Evolutionary conservation across 2,329 filamentous ascomycete species (phyloP), one percentile per base, ranked within the genome.

Genomic region (Sclerotinia spermophila): DNA sequence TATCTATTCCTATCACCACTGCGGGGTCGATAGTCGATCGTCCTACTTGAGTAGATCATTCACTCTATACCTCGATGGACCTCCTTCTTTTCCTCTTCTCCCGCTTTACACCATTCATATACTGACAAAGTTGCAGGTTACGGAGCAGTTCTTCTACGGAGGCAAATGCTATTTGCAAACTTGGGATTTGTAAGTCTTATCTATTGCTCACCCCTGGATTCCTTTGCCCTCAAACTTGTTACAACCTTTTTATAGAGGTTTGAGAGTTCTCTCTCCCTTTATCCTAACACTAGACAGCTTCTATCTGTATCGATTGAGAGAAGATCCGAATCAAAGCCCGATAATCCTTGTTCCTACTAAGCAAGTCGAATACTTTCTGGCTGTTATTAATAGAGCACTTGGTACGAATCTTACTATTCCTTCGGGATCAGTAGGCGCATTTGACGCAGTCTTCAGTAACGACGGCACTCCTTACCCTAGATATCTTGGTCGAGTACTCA

Each of bases 121-220:
- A 24, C 64, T 77, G 42, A 77, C 35, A 42, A 10, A 19, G 21
- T 21, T 33, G 4, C 66, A 65, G 67, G 40, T 60, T 1, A 51
- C 69, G 60, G 17, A 70, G 72, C n/a, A 38, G 27, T 0, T 85
- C 86, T 79, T 92, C 75, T 82, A 86, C 45, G 77, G 79, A 4
- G 85, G 81, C 40, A 82, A 92, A 65, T 83, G 91, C 73, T 87
- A 86, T 75, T 80, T 82, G 2, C 85, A 87, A 71, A 77, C 82
- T 17, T 97, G 94, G 94, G 89, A 95, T 73, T 82, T 97, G 92
- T 96, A 83, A 84, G 90, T 70, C 61, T 30, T 61, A 17, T 53
- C 58, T 45, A 8, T 10, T 30, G 55, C 38, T 44, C 48, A 19
- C 61, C 44, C 66, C 60, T 53, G 30, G 30, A 44, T 55, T 66